Conservation (phyloP, 2,329 filamentous ascomycete genomes). For the Ceratocystis cubensis region DNA sequence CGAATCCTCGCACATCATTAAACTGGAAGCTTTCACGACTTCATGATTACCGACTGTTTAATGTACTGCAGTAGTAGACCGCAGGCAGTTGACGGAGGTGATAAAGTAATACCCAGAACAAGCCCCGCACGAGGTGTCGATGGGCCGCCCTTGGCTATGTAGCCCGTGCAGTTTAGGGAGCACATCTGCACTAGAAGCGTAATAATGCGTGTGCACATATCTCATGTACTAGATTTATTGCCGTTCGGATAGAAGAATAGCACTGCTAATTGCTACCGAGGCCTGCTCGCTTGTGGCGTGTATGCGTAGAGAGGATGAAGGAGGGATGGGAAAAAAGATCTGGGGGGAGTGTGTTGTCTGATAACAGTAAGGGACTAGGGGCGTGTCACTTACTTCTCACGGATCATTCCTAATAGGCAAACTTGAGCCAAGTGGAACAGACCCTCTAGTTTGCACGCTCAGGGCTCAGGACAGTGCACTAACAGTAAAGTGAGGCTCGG, state of each 20-base stretch:
- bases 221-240: not conserved
- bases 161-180: not conserved
- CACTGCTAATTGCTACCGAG: not conserved
- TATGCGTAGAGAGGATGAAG: not conserved
- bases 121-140: not conserved
- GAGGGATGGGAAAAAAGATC: not conserved
- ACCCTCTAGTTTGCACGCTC: not conserved
- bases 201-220: not conserved
- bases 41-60: not conserved
- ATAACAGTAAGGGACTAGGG: not conserved
- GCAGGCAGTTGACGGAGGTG: not conserved
- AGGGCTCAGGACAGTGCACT: not conserved
- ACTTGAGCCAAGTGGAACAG: not conserved
- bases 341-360: not conserved
- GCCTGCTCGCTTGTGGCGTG: not conserved
- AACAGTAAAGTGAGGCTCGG: not conserved
- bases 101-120: not conserved
- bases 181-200: not conserved
- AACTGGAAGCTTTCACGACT: not conserved
- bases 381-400: not conserved
- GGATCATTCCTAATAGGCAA: not conserved
- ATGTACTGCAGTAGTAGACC: not conserved
- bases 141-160: too few relatives aligned
- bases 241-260: not conserved
- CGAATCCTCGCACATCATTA: not conserved